phyloP scores from a whole-genome alignment of 139 green algal genomes.

The Coccomyxa sp. region DNA sequence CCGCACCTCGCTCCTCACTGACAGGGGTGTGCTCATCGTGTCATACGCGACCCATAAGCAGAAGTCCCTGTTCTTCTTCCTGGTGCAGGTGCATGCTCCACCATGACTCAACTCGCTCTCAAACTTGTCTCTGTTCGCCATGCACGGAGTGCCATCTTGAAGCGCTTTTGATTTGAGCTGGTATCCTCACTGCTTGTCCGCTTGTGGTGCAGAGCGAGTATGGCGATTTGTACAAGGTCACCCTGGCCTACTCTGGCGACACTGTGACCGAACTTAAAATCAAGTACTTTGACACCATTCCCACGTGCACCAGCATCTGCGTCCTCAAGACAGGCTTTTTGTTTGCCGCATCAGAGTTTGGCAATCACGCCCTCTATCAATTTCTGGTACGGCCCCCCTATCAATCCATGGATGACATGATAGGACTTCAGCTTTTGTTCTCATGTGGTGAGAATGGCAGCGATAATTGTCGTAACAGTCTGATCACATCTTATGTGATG shows the following conservation, averaged over 20 bases:
- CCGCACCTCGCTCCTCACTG: constrained; percentile 66
- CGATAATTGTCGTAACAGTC: neutral
- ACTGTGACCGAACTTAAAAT: constrained; percentile 84
- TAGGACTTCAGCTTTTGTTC: neutral
- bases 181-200: neutral
- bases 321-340: constrained; percentile 96
- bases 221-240: constrained; percentile 96
- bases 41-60: constrained; percentile 75
- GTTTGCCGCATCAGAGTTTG: constrained; percentile 92
- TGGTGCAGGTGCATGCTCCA: constrained; percentile 69
- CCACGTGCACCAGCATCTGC: constrained; percentile 73
- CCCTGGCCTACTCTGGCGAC: constrained; percentile 70
- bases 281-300: constrained; percentile 98
- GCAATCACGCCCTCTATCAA: constrained; percentile 97
- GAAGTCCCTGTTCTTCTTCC: constrained; percentile 92
- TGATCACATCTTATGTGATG: too few species aligned
- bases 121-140: neutral
- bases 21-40: constrained; percentile 89
- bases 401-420: neutral
- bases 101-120: neutral
- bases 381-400: constrained; percentile 67
- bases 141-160: too few species aligned
- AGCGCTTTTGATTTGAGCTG: neutral
- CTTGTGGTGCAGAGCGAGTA: constrained; percentile 85
- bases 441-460: neutral